These are phyloP conservation scores for Mycothermus thermophilus DNA, from an alignment of 495 filamentous ascomycete genomes.

Conservation along the genomic window DNA sequence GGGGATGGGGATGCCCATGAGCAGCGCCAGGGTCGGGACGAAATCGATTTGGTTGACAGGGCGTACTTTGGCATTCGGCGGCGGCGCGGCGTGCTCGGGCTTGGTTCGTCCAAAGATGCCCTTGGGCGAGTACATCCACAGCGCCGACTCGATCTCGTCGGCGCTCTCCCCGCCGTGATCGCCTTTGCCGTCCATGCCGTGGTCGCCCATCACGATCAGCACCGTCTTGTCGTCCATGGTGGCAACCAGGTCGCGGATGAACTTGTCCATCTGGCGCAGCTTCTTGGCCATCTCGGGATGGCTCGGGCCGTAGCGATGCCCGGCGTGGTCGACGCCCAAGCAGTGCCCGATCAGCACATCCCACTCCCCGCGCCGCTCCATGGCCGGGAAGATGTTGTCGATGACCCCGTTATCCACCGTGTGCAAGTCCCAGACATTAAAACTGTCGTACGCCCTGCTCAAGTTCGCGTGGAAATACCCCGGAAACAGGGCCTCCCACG, in stretches of 20 bases:
- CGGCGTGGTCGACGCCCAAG: conserved; percentile 92
- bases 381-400: conserved; percentile 75
- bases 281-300: conserved; percentile 86
- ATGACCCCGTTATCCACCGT: conserved; percentile 95
- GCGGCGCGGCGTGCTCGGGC: conserved; percentile 46
- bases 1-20: conserved; percentile 83
- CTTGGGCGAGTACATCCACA: conserved; percentile 96
- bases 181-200: conserved; percentile 95
- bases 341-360: conserved; percentile 88
- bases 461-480: conserved; percentile 78
- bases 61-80: conserved; percentile 59
- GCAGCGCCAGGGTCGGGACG: conserved; percentile 75
- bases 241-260: conserved; percentile 57
- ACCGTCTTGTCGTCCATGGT: conserved; percentile 72
- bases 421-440: conserved; percentile 96
- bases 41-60: conserved; percentile 92
- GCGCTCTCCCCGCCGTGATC: conserved; percentile 95
- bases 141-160: conserved; percentile 82
- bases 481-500: conserved; percentile 86
- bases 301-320: conserved; percentile 88
- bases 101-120: conserved; percentile 65
- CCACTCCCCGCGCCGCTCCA: conserved; percentile 61
- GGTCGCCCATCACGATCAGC: conserved; percentile 92
- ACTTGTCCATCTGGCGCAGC: conserved; percentile 75
- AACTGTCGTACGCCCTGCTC: conserved; percentile 80